phyloP scores from a whole-genome alignment of 306 rosid genomes.

The Macrotyloma uniflorum region DNA sequence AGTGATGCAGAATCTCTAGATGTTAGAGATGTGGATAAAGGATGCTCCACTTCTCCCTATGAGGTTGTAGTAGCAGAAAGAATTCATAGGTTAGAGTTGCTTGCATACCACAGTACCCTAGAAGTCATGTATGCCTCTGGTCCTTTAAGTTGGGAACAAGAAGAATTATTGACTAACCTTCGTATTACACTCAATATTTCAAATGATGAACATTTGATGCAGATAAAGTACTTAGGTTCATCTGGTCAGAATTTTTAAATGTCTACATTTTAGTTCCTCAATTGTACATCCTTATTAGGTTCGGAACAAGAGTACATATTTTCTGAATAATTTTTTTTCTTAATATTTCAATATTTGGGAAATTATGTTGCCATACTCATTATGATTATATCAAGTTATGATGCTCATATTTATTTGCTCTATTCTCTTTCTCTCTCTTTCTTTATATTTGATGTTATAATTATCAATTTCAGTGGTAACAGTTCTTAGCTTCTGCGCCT shows the following conservation, averaged over 20 bases:
- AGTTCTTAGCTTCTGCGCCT: not conserved
- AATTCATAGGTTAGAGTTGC: constrained; percentile 80
- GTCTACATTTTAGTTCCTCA: not conserved
- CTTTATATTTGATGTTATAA: not conserved
- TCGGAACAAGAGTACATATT: constrained; percentile 37
- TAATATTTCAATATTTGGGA: constrained; percentile 23
- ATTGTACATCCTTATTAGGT: constrained; percentile 40
- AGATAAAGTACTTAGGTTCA: constrained; percentile 47
- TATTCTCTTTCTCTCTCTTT: constrained; percentile 1
- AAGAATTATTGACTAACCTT: constrained; percentile 79
- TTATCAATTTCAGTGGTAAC: not conserved
- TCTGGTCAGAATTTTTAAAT: constrained; percentile 40
- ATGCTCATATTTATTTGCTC: not conserved
- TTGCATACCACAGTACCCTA: constrained; percentile 66
- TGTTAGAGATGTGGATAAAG: constrained; percentile 51
- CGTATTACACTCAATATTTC: constrained; percentile 85
- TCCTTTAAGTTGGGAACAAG: constrained; percentile 90
- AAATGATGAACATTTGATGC: constrained; percentile 74
- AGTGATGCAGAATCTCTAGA: constrained; percentile 72
- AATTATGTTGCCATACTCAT: constrained; percentile 22
- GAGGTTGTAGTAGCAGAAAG: constrained; percentile 50
- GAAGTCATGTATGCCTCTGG: constrained; percentile 80
- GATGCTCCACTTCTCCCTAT: constrained; percentile 37
- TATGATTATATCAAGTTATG: constrained; percentile 39
- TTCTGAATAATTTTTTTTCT: constrained; percentile 14